phyloP scores from a whole-genome alignment of 108 stramenopile genomes.

The Cylindrotheca fusiformis region DNA sequence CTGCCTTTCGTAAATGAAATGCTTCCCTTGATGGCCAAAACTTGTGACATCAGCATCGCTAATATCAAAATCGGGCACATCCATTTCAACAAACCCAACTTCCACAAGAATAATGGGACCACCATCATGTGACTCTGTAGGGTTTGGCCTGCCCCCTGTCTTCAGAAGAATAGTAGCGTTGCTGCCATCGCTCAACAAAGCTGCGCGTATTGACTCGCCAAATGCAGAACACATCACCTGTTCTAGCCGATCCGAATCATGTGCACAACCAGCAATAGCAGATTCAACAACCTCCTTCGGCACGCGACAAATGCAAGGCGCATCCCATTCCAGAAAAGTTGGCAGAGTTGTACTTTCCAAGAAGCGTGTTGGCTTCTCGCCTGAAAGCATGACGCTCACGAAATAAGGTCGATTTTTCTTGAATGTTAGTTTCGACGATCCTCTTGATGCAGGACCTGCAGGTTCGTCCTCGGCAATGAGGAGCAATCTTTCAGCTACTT shows the following conservation, averaged over 20 bases:
- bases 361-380: conserved; percentile 69
- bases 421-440: background rate
- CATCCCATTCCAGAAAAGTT: conserved; percentile 78
- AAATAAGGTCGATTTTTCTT: conserved; percentile 27
- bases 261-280: conserved; percentile 20
- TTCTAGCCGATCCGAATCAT: conserved; percentile 31
- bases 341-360: conserved; percentile 84
- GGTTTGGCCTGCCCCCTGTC: conserved; percentile 10
- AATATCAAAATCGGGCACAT: background rate
- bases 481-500: conserved; percentile 38
- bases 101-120: conserved; percentile 38
- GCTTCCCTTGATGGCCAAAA: background rate
- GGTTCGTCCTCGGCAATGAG: conserved; percentile 16
- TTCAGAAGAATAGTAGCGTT: conserved; percentile 28
- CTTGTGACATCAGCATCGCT: background rate
- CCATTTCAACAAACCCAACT: conserved; percentile 44
- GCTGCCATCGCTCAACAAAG: conserved; percentile 31
- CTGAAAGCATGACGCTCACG: conserved; percentile 60
- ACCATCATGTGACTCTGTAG: conserved; percentile 12
- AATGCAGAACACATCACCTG: conserved; percentile 50
- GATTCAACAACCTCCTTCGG: conserved; percentile 33
- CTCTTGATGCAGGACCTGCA: background rate
- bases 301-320: conserved; percentile 74
- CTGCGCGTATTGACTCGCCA: conserved; percentile 46
- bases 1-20: conserved; percentile 24